Evolutionary conservation across 345 rosid species (phyloP).

Genomic region (Bretschneidera sinensis): DNA sequence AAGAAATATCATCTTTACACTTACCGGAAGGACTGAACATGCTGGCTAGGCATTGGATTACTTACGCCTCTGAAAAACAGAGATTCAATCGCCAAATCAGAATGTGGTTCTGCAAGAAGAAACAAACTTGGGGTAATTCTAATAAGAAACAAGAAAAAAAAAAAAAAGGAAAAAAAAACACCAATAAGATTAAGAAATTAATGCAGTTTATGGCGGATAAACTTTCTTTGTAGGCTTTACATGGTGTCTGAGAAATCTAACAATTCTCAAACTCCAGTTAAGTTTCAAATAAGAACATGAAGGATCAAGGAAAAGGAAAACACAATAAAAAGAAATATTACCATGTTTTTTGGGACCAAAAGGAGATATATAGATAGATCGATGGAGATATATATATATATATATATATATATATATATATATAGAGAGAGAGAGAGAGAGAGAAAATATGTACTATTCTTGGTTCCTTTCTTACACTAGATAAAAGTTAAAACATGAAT

Average conservation of each 20-base stretch:
- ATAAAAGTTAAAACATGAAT: constrained; percentile 27
- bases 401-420: too few species aligned
- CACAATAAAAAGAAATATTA: too few species aligned
- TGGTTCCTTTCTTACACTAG: constrained; percentile 20
- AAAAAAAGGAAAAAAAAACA: constrained; percentile 1
- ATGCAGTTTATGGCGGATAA: neutral
- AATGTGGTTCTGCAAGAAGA: constrained; percentile 40
- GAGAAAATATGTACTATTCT: constrained; percentile 2
- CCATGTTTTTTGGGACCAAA: too few species aligned
- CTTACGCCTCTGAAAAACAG: constrained; percentile 30
- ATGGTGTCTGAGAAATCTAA: constrained; percentile 19
- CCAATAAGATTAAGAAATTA: too few species aligned
- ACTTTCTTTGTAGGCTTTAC: constrained; percentile 20
- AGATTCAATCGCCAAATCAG: constrained; percentile 41
- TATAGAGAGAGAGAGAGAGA: neutral
- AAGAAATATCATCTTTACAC: constrained; percentile 5
- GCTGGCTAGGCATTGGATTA: constrained; percentile 37
- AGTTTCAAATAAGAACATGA: constrained; percentile 4
- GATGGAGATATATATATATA: too few species aligned
- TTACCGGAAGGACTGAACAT: constrained; percentile 61
- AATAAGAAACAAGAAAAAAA: constrained; percentile 6
- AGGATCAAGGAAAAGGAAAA: too few species aligned
- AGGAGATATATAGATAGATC: too few species aligned
- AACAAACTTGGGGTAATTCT: constrained; percentile 11
- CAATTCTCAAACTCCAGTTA: constrained; percentile 17